These are phyloP conservation scores for Waitea zeae DNA, from an alignment of 1,284 basidiomycete genomes.

Conservation along the genomic window DNA sequence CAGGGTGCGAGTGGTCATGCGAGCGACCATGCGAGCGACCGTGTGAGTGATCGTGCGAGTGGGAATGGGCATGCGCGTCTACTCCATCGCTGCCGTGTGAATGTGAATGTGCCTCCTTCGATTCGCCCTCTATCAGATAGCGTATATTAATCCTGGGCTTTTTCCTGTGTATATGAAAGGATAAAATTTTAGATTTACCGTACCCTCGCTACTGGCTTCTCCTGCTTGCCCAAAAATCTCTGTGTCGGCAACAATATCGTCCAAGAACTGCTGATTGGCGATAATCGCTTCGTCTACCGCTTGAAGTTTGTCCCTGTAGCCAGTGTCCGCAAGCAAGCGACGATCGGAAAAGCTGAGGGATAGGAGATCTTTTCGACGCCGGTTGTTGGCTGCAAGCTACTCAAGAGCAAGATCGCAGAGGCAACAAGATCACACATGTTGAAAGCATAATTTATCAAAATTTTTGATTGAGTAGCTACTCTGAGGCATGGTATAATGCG, in stretches of 20 bases:
- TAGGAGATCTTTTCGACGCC: conserved; percentile 55
- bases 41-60: conserved; percentile 17
- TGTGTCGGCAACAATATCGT: conserved; percentile 46
- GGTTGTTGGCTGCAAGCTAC: conserved; percentile 65
- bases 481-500: too few relatives aligned
- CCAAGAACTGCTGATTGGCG: conserved; percentile 50
- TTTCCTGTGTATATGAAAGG: not conserved
- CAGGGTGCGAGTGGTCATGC: conserved; percentile 7
- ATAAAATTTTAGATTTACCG: conserved; percentile 8
- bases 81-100: too few relatives aligned
- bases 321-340: conserved; percentile 36
- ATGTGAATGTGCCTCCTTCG: conserved; percentile 10
- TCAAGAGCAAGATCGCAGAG: too few relatives aligned
- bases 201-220: conserved; percentile 16
- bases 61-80: conserved; percentile 10
- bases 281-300: conserved; percentile 49
- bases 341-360: conserved; percentile 42
- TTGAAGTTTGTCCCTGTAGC: conserved; percentile 40
- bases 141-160: not conserved
- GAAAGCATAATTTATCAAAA: too few relatives aligned
- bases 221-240: conserved; percentile 52
- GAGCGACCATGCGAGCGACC: conserved; percentile 10
- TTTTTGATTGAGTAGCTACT: too few relatives aligned
- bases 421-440: too few relatives aligned
- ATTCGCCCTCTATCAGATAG: not conserved